Base-by-base conservation (phyloP, 2,329 filamentous ascomycete genomes). In the Pestalotiopsis sp. region DNA sequence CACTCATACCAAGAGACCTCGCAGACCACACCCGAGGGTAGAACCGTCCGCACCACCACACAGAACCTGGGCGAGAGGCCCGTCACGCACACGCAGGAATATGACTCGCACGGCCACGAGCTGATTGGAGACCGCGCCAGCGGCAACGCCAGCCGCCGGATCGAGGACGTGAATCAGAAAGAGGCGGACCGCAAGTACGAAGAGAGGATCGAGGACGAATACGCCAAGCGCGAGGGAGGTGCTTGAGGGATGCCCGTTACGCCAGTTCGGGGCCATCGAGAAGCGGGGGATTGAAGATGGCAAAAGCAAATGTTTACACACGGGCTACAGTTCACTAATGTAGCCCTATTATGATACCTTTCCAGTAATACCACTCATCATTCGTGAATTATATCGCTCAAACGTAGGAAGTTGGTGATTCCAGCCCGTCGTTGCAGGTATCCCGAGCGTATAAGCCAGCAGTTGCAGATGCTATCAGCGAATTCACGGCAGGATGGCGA, bases 21-120 rank as follows among this genome's bases (percentile, higher is more conserved):
- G 9, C 52, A 66, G 14, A 66, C 65, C 36, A 66, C 65, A 38
- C 65, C 65, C 38, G 52, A 66, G 45, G 65, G 65, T 31, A 66
- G 27, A 25, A 66, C 65, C 20, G 20, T 66, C 36, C 65, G 56
- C 56, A 66, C 65, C 36, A 66, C 65, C 11, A 58, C 65, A 17
- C 65, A 66, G 36, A 66, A 66, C 36, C 65, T 66, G 2, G 65
- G 65, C 20, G 65, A 66, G 56, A 20, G 52, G 11, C 65, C 65
- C 20, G 56, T 66, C 52, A 59, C 65, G 11, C 52, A 66, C 11
- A 60, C 52, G 20, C 65, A 66, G 17, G 27, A 45, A 4, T 66
- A 23, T 52, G 65, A 66, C 38, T 52, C 65, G n/a, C 52, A 66
- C 9, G 65, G 65, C 52, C 52, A 56, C 14, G 65, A 59, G 14